phyloP scores from a whole-genome alignment of 2,329 filamentous ascomycete species.

The Exophiala calicioides region DNA sequence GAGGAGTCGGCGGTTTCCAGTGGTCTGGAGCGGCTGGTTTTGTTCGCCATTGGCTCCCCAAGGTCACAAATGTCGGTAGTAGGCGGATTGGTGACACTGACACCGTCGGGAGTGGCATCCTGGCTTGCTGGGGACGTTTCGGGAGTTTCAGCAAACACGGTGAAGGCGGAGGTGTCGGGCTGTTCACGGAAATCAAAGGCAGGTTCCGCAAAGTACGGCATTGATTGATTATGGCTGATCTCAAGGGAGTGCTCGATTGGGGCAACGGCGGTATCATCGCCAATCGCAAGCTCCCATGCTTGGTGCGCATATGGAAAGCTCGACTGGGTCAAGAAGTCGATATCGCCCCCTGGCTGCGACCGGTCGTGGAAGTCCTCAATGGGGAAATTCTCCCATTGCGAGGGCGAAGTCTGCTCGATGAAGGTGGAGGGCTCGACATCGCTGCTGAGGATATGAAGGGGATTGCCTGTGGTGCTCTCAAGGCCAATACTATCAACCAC shows the following conservation, averaged over 20 bases:
- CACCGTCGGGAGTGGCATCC: neutral
- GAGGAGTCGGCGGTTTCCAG: constrained; percentile 20
- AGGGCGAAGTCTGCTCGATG: neutral
- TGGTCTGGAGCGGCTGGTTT: neutral
- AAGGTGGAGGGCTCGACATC: neutral
- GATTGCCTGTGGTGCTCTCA: neutral
- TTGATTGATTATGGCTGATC: neutral
- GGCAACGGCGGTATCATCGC: neutral
- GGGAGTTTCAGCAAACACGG: constrained; percentile 5
- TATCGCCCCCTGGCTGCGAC: neutral
- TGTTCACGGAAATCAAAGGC: constrained; percentile 3
- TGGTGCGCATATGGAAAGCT: neutral
- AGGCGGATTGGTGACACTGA: neutral
- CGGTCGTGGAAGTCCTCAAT: neutral
- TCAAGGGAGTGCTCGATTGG: neutral
- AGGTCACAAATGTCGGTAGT: neutral
- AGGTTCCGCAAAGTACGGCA: neutral
- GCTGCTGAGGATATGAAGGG: neutral
- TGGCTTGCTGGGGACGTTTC: constrained; percentile 1
- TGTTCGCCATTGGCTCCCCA: neutral
- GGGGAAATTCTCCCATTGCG: neutral
- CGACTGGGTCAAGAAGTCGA: neutral
- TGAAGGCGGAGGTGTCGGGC: neutral
- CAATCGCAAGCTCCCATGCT: neutral
- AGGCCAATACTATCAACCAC: neutral